These are phyloP conservation scores for Lactarius trivialis DNA, from an alignment of 768 basidiomycete species.

Conservation along the genomic window DNA sequence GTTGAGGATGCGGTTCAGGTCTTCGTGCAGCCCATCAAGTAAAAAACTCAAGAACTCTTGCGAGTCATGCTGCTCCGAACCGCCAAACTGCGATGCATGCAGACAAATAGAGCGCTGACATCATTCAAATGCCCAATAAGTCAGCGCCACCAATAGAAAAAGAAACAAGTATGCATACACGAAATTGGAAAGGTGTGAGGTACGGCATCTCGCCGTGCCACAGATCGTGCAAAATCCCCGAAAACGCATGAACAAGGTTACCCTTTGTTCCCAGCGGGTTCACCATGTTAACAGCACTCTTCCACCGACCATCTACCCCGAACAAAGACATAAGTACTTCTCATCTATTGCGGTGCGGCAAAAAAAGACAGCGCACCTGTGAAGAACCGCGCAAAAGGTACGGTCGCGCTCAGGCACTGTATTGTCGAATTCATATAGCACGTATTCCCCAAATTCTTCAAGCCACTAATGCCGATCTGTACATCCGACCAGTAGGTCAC, in stretches of 20 bases:
- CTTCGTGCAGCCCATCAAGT: constrained; percentile 93
- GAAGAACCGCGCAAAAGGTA: constrained; percentile 91
- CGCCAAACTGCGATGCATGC: constrained; percentile 67
- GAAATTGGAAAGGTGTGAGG: constrained; percentile 73
- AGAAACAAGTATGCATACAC: constrained; percentile 41
- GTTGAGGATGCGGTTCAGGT: constrained; percentile 81
- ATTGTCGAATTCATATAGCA: constrained; percentile 99
- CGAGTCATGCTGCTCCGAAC: constrained; percentile 91
- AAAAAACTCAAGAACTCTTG: constrained; percentile 96
- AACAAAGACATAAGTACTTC: neutral
- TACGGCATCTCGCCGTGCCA: constrained; percentile 84
- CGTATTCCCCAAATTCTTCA: constrained; percentile 95
- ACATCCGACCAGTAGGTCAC: constrained; percentile 80
- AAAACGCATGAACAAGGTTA: constrained; percentile 71
- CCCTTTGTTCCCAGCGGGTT: constrained; percentile 90
- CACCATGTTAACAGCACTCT: constrained; percentile 70
- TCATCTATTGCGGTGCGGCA: neutral
- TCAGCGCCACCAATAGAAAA: constrained; percentile 1
- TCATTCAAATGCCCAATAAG: constrained; percentile 25
- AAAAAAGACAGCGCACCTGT: constrained; percentile 47
- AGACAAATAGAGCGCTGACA: constrained; percentile 50
- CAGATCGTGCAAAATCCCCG: constrained; percentile 75
- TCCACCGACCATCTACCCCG: constrained; percentile 70
- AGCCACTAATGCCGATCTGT: constrained; percentile 70
- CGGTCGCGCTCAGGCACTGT: constrained; percentile 92